Percentiles rank a stretch among this genome's conserved stretches.
These are phyloP conservation scores for Auriculariales sp. DNA, from an alignment of 768 basidiomycete genomes.

Conservation along the genomic window DNA sequence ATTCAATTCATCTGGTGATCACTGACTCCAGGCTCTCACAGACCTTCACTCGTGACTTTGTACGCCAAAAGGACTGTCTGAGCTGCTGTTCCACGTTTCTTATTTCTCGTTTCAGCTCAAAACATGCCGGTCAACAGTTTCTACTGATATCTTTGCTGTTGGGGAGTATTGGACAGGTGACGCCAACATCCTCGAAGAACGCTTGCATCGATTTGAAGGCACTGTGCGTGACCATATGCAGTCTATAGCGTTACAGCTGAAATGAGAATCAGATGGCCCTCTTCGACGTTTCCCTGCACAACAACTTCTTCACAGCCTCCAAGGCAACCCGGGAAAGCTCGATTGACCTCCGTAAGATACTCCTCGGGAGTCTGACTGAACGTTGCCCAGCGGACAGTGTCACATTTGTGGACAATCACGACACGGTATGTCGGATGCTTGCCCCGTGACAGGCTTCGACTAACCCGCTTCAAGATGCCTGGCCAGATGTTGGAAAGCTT, in stretches of 20 bases:
- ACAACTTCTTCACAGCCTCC: slow-evolving; percentile 70
- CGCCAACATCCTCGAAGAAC: too few relatives aligned
- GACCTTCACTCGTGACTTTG: slow-evolving; percentile 38
- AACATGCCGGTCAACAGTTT: background rate
- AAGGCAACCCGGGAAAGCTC: slow-evolving; percentile 39
- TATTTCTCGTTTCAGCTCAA: background rate
- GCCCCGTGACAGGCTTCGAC: background rate
- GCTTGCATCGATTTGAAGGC: too few relatives aligned
- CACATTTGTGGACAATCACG: slow-evolving; percentile 84
- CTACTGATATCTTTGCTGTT: slow-evolving; percentile 40
- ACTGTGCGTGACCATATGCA: too few relatives aligned
- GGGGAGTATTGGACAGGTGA: slow-evolving; percentile 78
- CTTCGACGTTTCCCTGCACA: slow-evolving; percentile 84
- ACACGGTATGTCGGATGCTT: slow-evolving; percentile 38
- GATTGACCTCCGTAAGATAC: slow-evolving; percentile 66
- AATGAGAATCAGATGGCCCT: too few relatives aligned
- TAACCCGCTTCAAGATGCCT: slow-evolving; percentile 27
- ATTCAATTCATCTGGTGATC: background rate
- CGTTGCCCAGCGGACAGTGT: slow-evolving; percentile 67
- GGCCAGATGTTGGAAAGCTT: slow-evolving; percentile 75
- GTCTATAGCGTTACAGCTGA: too few relatives aligned
- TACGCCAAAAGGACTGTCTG: slow-evolving; percentile 24
- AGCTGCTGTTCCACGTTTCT: background rate
- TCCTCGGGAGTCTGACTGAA: slow-evolving; percentile 55
- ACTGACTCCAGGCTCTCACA: background rate